Evolutionary conservation across 352 stramenopile genomes (phyloP).

Genomic region (Globisporangium paroecandrum): DNA sequence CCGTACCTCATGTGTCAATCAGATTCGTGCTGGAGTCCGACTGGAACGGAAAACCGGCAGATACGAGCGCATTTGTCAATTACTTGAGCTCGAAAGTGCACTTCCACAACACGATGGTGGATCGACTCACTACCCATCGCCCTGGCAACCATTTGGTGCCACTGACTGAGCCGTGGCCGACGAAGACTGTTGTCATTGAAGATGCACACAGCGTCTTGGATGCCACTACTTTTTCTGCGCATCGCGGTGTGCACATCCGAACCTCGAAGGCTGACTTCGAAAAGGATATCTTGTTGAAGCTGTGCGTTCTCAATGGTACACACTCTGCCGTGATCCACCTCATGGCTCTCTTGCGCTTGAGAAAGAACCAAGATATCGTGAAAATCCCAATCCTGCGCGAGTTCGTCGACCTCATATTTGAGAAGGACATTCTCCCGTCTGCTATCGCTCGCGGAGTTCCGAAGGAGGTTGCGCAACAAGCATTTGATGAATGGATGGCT

Average conservation of each 20-base stretch:
- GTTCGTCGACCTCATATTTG: slow-evolving; percentile 79
- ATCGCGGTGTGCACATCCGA: slow-evolving; percentile 49
- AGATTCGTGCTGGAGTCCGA: slow-evolving; percentile 28
- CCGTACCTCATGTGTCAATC: background rate
- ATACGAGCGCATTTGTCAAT: slow-evolving; percentile 22
- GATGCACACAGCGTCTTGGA: slow-evolving; percentile 46
- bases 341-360: slow-evolving; percentile 44
- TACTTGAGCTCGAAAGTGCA: slow-evolving; percentile 47
- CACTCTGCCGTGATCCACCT: slow-evolving; percentile 90
- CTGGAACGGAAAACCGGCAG: slow-evolving; percentile 21
- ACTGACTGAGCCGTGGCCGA: slow-evolving; percentile 49
- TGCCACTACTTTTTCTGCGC: slow-evolving; percentile 16
- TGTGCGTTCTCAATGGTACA: slow-evolving; percentile 88
- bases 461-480: slow-evolving; percentile 30
- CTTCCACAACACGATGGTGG: slow-evolving; percentile 87
- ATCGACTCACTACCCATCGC: slow-evolving; percentile 58
- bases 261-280: slow-evolving; percentile 42
- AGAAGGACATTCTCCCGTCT: slow-evolving; percentile 68
- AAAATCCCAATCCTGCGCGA: slow-evolving; percentile 35
- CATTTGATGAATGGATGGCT: slow-evolving; percentile 81
- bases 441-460: slow-evolving; percentile 28
- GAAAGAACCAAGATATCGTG: slow-evolving; percentile 27
- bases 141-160: slow-evolving; percentile 44
- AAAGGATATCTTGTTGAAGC: slow-evolving; percentile 85
- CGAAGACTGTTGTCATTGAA: slow-evolving; percentile 63